Conservation (phyloP, 2,329 filamentous ascomycete species). For the Endocalyx cinctus region DNA sequence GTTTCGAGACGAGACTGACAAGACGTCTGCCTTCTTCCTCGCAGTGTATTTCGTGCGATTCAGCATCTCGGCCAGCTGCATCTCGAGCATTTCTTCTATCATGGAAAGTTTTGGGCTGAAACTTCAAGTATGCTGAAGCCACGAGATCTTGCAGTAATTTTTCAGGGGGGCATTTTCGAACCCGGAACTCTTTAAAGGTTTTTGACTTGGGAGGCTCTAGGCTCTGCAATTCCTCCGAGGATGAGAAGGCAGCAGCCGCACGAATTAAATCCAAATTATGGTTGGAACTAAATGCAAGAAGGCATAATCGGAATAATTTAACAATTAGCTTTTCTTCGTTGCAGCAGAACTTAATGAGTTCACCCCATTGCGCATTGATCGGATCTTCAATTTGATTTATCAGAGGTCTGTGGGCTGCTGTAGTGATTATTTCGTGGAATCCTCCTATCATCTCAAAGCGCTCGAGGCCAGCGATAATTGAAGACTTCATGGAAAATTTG, state of each 20-base stretch:
- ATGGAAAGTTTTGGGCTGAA: no score
- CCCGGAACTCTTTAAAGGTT: conserved; percentile 14
- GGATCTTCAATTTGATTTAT: conserved; percentile 22
- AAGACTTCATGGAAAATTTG: conserved; percentile 5
- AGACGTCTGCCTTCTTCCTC: conserved; percentile 7
- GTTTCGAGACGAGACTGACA: conserved; percentile 6
- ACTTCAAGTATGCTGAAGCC: conserved; percentile 1
- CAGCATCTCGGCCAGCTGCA: conserved; percentile 1
- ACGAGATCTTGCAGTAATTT: conserved; percentile 12
- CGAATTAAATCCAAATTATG: conserved; percentile 20
- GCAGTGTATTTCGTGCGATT: conserved; percentile 6
- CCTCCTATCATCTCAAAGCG: conserved; percentile 28
- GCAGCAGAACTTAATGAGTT: conserved; percentile 22
- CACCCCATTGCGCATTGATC: conserved; percentile 23
- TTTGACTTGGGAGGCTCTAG: conserved; percentile 10
- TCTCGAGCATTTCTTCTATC: no score
- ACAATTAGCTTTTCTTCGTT: conserved; percentile 4
- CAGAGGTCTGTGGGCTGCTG: conserved; percentile 11
- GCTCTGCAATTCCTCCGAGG: conserved; percentile 6
- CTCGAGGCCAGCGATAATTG: conserved; percentile 10
- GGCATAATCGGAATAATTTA: conserved; percentile 22
- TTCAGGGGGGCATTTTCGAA: conserved; percentile 10
- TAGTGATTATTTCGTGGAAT: conserved; percentile 8
- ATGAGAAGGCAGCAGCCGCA: conserved; percentile 11
- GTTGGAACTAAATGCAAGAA: conserved; percentile 21